Conservation (phyloP, 148 eudicot genomes). For the Agrostemma githago region DNA sequence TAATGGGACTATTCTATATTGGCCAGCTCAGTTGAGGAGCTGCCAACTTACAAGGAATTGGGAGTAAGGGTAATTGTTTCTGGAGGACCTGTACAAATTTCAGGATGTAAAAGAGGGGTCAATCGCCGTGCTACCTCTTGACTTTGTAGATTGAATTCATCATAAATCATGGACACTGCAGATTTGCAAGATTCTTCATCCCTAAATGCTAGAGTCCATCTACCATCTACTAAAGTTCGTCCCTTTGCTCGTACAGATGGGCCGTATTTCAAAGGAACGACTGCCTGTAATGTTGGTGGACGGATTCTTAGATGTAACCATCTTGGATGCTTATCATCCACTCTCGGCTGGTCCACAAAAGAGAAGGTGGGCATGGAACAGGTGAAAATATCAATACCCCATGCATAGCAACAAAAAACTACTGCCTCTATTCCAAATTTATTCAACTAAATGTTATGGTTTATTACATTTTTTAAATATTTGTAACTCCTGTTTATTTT, state of each 20-base stretch:
- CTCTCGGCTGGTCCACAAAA: conserved; percentile 53
- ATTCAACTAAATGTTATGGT: background rate
- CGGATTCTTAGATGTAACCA: conserved; percentile 96
- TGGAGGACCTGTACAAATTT: conserved; percentile 24
- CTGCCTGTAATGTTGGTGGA: conserved; percentile 57
- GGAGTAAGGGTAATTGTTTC: conserved; percentile 29
- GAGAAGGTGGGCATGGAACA: background rate
- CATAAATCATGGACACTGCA: conserved; percentile 59
- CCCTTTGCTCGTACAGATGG: conserved; percentile 43
- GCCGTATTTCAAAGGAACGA: conserved; percentile 34
- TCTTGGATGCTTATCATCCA: conserved; percentile 79
- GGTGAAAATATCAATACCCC: background rate
- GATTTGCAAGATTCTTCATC: conserved; percentile 68
- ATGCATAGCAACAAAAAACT: background rate
- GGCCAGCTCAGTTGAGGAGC: background rate
- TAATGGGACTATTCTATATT: conserved; percentile 23
- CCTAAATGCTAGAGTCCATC: conserved; percentile 94
- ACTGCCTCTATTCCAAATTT: background rate
- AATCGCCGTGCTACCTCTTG: conserved; percentile 66
- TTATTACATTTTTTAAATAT: background rate
- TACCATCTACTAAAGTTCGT: conserved; percentile 75
- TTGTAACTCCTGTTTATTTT: background rate
- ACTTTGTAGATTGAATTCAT: conserved; percentile 48
- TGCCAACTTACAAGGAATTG: conserved; percentile 22
- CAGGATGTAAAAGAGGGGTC: conserved; percentile 53